phyloP scores from a whole-genome alignment of 352 stramenopile genomes.

The Blastocystis sp. region DNA sequence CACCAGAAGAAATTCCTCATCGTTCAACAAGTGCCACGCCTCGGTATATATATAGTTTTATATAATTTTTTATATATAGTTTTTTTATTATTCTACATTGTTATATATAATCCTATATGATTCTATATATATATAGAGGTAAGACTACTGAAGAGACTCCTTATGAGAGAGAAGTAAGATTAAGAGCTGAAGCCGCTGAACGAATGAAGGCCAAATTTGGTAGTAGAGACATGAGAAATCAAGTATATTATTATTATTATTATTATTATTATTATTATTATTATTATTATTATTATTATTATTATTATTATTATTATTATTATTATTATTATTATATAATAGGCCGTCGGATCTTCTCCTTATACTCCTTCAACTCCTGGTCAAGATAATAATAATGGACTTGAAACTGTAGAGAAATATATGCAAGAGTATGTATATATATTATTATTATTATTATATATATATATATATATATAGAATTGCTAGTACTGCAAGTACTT shows the following conservation, averaged over 20 bases:
- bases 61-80: background rate
- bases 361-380: constrained; percentile 10
- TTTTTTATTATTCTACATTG: background rate
- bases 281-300: too few relatives aligned
- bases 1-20: constrained; percentile 8
- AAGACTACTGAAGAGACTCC: constrained; percentile 1
- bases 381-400: too few relatives aligned
- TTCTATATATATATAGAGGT: background rate
- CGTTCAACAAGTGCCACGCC: background rate
- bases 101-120: background rate
- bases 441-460: background rate
- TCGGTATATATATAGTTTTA: background rate
- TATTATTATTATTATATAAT: too few relatives aligned
- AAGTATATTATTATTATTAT: too few relatives aligned
- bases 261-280: too few relatives aligned
- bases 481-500: background rate
- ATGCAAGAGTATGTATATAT: background rate
- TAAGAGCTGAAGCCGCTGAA: constrained; percentile 3
- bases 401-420: background rate
- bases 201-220: constrained; percentile 21
- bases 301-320: too few relatives aligned
- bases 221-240: constrained; percentile 9
- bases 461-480: background rate
- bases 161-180: constrained; percentile 4
- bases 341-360: constrained; percentile 16